phyloP scores from a whole-genome alignment of 2,329 filamentous ascomycete species.

The Arthrinium phaeospermum region DNA sequence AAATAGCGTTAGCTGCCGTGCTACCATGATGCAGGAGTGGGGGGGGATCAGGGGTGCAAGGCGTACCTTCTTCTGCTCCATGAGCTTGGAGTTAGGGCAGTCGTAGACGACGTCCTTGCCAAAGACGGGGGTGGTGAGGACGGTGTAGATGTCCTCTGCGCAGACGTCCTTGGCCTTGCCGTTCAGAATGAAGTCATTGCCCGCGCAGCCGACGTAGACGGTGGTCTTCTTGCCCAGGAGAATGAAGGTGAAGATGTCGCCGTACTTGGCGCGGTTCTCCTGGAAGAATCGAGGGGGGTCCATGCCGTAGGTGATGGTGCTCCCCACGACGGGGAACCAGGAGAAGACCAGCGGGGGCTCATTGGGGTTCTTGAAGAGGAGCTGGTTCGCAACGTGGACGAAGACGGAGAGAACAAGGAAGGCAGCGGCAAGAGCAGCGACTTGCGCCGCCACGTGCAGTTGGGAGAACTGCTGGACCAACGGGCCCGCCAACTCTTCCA shows the following conservation, averaged over 20 bases:
- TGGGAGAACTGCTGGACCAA: slow-evolving; percentile 55
- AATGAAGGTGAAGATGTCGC: slow-evolving; percentile 88
- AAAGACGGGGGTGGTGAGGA: slow-evolving; percentile 75
- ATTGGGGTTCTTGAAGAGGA: slow-evolving; percentile 81
- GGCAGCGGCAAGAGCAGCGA: slow-evolving; percentile 48
- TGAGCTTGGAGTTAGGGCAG: slow-evolving; percentile 88
- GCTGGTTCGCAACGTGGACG: slow-evolving; percentile 80
- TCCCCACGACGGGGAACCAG: slow-evolving; percentile 84
- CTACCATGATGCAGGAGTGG: slow-evolving; percentile 3
- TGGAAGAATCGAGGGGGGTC: slow-evolving; percentile 89
- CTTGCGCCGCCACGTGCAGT: slow-evolving; percentile 54
- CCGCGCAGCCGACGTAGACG: slow-evolving; percentile 79
- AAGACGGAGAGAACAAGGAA: slow-evolving; percentile 64
- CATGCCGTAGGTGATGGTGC: slow-evolving; percentile 92
- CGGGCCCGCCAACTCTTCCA: slow-evolving; percentile 58
- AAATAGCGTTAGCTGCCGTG: slow-evolving; percentile 10
- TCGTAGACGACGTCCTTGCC: slow-evolving; percentile 89
- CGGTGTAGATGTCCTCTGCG: slow-evolving; percentile 88
- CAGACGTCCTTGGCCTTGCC: slow-evolving; percentile 89
- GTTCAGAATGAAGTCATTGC: slow-evolving; percentile 91
- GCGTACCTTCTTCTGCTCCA: slow-evolving; percentile 91
- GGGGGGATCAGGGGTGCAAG: not conserved
- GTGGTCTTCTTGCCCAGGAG: slow-evolving; percentile 90
- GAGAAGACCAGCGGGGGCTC: slow-evolving; percentile 83
- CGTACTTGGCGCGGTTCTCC: slow-evolving; percentile 80